Base-by-base conservation (phyloP, 2,329 filamentous ascomycete genomes). In the Coleophoma cylindrospora region DNA sequence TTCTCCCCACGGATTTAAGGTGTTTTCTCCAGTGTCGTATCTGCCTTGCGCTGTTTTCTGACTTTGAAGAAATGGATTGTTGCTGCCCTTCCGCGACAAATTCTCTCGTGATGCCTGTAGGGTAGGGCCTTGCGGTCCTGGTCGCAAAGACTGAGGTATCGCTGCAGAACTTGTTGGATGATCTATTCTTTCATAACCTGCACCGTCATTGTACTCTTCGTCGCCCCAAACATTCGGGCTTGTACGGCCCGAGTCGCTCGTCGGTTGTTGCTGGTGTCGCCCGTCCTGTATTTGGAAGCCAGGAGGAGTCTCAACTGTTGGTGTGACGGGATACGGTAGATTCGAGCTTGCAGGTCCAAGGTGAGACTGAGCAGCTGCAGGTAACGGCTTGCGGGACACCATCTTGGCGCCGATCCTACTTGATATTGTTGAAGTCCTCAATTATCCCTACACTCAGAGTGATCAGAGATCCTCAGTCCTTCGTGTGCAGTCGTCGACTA, bases 41-140 rank as follows among this genome's bases (percentile, higher is more conserved):
- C 45, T 50, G 43, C 44, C 51, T 47, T 50, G 53, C 27, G 27
- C 27, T 13, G 51, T 57, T 9, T 51, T 47, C 34, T 62, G 55
- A n/a, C 48, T 57, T 36, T 54, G 54, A 19, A 61, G 19, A 45
- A 57, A 66, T n/a, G 64, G 64, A 47, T 66, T 66, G n/a, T 58
- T 65, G n/a, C 38, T 52, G 5, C 49, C 9, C n/a, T 49, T 36
- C 34, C 56, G 54, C 15, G 51, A 43, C 32, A 59, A 38, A 46
- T 44, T 48, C 36, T 62, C 61, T 19, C 56, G 56, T 11, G 61
- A 63, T 21, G 47, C 52, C 7, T 54, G 57, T 21, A 57, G 57
- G 10, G 56, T 54, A 43, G 50, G 49, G 44, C 52, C 55, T 15
- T 48, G 54, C 37, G 55, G 56, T 14, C 62, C 61, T 50, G 60